Evolutionary conservation across 176 grass and related monocot genomes (phyloP).

Genomic region (Phoenix dactylifera): DNA sequence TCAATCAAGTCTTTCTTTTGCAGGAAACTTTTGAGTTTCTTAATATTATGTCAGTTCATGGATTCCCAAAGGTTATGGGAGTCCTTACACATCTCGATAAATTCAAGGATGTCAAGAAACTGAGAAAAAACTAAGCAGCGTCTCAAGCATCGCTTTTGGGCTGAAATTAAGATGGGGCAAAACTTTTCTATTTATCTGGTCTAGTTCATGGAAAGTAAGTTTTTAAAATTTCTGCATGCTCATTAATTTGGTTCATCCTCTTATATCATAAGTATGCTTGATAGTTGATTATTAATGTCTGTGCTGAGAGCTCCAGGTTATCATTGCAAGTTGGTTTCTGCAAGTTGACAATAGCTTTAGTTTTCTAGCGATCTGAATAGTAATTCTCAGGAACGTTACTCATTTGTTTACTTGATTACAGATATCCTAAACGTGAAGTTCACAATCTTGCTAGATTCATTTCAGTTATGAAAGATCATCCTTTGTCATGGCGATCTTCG

Average conservation of each 20-base stretch:
- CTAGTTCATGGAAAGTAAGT: constrained; percentile 89
- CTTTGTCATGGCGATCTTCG: constrained; percentile 71
- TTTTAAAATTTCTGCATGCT: constrained; percentile 5
- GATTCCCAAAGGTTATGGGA: constrained; percentile 95
- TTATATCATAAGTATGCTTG: no score
- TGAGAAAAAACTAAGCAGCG: constrained; percentile 94
- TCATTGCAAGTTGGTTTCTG: no score
- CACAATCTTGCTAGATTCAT: constrained; percentile 99
- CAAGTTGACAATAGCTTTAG: no score
- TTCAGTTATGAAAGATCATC: constrained; percentile 65
- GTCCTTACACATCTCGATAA: constrained; percentile 93
- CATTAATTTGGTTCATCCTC: no score
- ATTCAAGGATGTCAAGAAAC: constrained; percentile 91
- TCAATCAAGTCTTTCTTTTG: constrained; percentile 15
- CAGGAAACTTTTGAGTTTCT: constrained; percentile 99
- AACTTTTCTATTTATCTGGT: constrained; percentile 95
- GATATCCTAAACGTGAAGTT: constrained; percentile 86
- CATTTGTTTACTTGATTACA: constrained; percentile 10
- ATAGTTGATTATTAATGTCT: no score
- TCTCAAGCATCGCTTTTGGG: constrained; percentile 87
- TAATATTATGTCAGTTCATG: constrained; percentile 97
- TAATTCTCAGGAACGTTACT: constrained; percentile 1
- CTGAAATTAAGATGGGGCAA: constrained; percentile 89
- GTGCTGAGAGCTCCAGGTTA: no score
- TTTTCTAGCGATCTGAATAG: neutral